These are phyloP conservation scores for Leishmania tropica DNA, from an alignment of 208 protist genomes.

Conservation along the genomic window DNA sequence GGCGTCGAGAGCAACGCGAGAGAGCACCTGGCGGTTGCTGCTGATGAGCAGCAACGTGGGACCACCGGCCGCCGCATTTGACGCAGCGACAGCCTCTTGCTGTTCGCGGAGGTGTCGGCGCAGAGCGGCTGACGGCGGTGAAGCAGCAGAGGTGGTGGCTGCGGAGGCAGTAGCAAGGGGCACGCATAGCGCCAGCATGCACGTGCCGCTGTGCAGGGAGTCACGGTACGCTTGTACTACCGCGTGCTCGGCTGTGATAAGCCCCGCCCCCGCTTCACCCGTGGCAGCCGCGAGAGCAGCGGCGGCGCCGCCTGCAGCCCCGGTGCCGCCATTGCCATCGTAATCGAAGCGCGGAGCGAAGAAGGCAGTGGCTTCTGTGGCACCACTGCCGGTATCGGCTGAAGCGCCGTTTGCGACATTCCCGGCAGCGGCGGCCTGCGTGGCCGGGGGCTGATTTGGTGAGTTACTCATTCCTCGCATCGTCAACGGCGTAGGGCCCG, in stretches of 20 bases:
- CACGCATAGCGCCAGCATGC: constrained; percentile 59
- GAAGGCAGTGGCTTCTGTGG: constrained; percentile 1
- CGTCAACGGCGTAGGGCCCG: not conserved
- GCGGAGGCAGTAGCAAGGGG: constrained; percentile 24
- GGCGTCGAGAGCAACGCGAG: constrained; percentile 15
- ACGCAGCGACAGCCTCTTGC: not conserved
- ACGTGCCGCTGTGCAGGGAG: constrained; percentile 41
- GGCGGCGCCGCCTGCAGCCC: not conserved
- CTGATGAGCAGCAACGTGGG: constrained; percentile 23
- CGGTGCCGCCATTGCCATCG: not conserved
- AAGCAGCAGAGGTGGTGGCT: not conserved
- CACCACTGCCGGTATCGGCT: not conserved
- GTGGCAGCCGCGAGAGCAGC: not conserved
- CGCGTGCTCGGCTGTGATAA: constrained; percentile 49
- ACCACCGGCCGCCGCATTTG: not conserved
- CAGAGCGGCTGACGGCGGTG: constrained; percentile 5
- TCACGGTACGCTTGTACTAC: constrained; percentile 58
- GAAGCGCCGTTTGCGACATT: not conserved
- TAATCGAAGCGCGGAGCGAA: constrained; percentile 10
- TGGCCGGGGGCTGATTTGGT: not conserved
- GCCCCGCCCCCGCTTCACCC: not conserved
- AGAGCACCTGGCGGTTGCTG: constrained; percentile 28
- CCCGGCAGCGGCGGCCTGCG: not conserved
- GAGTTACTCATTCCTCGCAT: no score
- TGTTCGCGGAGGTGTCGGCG: constrained; percentile 3